Conservation (phyloP, 2,329 filamentous ascomycete genomes). For the Apiospora phragmitis region DNA sequence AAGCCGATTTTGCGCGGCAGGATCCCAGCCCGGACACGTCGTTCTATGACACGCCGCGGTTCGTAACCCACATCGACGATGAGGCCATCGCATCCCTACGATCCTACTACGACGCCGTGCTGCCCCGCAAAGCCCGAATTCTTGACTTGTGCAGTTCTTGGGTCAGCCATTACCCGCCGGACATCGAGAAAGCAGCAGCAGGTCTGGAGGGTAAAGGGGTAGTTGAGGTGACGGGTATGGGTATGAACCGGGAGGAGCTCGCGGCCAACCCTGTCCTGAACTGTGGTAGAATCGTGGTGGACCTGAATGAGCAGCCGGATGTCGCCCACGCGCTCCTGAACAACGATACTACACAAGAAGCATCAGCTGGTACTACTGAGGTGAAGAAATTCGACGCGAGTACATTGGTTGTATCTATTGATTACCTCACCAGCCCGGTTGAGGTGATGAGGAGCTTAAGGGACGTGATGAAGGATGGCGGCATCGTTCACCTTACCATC, state of each 20-base stretch:
- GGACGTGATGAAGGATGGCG: neutral
- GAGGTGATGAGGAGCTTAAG: conserved; percentile 10
- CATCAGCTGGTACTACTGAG: too few species aligned
- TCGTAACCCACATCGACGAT: conserved; percentile 14
- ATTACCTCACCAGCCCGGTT: conserved; percentile 12
- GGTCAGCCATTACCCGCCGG: conserved; percentile 13
- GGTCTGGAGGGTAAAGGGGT: neutral
- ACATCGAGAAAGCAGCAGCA: neutral
- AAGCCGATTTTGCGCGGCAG: conserved; percentile 11
- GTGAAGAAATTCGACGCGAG: conserved; percentile 10
- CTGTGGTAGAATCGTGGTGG: neutral
- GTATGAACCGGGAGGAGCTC: conserved; percentile 12
- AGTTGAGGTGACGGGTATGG: conserved; percentile 9
- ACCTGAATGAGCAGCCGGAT: conserved; percentile 12
- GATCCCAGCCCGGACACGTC: neutral
- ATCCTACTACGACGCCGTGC: conserved; percentile 9
- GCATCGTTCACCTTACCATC: conserved; percentile 10
- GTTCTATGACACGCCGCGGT: conserved; percentile 9
- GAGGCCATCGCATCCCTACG: conserved; percentile 5
- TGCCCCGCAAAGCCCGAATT: conserved; percentile 10
- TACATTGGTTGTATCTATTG: conserved; percentile 14
- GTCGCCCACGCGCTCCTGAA: neutral
- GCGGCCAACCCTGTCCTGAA: conserved; percentile 13
- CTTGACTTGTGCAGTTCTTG: conserved; percentile 14
- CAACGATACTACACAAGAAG: neutral